These are phyloP conservation scores for Scheffersomyces titani DNA, from an alignment of 1,139 yeast genomes.

Conservation along the genomic window DNA sequence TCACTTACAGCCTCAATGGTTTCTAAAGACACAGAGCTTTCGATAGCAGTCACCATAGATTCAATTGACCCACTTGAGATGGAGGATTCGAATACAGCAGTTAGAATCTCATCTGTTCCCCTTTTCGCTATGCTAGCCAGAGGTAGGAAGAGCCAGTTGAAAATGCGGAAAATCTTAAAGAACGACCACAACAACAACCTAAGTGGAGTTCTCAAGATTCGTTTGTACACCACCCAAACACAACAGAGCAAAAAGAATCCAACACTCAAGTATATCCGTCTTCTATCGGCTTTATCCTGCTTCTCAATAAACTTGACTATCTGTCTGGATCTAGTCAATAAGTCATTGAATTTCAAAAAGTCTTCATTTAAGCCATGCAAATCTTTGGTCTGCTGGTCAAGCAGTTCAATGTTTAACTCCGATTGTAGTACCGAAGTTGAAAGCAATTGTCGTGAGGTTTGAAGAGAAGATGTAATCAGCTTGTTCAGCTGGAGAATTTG, in stretches of 20 bases:
- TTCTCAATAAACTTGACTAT: slow-evolving; percentile 66
- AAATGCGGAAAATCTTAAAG: slow-evolving; percentile 46
- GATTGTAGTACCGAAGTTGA: slow-evolving; percentile 58
- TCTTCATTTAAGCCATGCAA: slow-evolving; percentile 50
- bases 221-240: slow-evolving; percentile 64
- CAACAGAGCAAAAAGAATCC: slow-evolving; percentile 59
- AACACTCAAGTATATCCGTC: slow-evolving; percentile 57
- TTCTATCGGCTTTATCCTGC: slow-evolving; percentile 65
- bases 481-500: slow-evolving; percentile 51
- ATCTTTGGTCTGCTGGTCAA: slow-evolving; percentile 60
- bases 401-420: slow-evolving; percentile 59
- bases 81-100: background rate
- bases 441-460: slow-evolving; percentile 56
- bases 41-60: background rate
- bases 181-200: slow-evolving; percentile 59
- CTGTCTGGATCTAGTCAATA: slow-evolving; percentile 54
- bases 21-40: background rate
- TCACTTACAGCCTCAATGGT: background rate
- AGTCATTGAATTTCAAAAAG: slow-evolving; percentile 53
- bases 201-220: slow-evolving; percentile 60
- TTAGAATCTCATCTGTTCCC: background rate
- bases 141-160: slow-evolving; percentile 17
- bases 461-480: slow-evolving; percentile 54
- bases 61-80: background rate
- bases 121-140: background rate